Percentiles rank a stretch among this genome's conserved stretches.
phyloP scores from a whole-genome alignment of 768 basidiomycete species.

The Royoungia palumana region DNA sequence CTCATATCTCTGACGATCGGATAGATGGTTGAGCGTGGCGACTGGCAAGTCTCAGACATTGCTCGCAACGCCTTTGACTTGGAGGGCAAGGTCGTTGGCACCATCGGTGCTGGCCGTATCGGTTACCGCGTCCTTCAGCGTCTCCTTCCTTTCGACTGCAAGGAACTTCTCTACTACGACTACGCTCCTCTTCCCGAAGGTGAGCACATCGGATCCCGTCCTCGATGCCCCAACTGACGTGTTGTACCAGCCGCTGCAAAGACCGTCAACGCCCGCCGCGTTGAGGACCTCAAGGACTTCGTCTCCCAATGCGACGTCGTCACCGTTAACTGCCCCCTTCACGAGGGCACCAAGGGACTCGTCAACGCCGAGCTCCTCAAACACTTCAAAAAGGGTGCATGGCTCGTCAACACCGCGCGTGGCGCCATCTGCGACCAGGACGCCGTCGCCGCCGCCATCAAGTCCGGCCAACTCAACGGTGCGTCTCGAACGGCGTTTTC shows the following conservation, averaged over 20 bases:
- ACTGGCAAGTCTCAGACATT: slow-evolving; percentile 81
- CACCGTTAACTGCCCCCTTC: slow-evolving; percentile 80
- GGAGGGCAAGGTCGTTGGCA: slow-evolving; percentile 86
- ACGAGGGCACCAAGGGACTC: slow-evolving; percentile 78
- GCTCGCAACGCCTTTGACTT: slow-evolving; percentile 83
- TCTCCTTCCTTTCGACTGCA: slow-evolving; percentile 76
- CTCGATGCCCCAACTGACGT: neutral
- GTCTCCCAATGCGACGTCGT: slow-evolving; percentile 66
- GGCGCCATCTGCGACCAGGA: slow-evolving; percentile 86
- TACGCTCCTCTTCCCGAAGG: slow-evolving; percentile 67
- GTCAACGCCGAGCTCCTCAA: slow-evolving; percentile 76
- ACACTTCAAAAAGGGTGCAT: slow-evolving; percentile 86
- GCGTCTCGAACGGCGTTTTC: neutral
- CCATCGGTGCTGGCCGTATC: slow-evolving; percentile 78
- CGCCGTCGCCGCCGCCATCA: slow-evolving; percentile 70
- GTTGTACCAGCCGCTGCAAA: slow-evolving; percentile 50
- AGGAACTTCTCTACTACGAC: slow-evolving; percentile 86
- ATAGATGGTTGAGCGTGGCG: slow-evolving; percentile 72
- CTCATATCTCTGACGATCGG: neutral
- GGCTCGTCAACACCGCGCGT: slow-evolving; percentile 89
- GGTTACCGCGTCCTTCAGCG: slow-evolving; percentile 86
- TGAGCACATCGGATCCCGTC: slow-evolving; percentile 17
- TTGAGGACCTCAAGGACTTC: slow-evolving; percentile 68
- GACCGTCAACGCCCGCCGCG: slow-evolving; percentile 64
- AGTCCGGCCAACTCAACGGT: slow-evolving; percentile 72